Conservation (phyloP, 306 rosid species). For the Prunus mongolica region DNA sequence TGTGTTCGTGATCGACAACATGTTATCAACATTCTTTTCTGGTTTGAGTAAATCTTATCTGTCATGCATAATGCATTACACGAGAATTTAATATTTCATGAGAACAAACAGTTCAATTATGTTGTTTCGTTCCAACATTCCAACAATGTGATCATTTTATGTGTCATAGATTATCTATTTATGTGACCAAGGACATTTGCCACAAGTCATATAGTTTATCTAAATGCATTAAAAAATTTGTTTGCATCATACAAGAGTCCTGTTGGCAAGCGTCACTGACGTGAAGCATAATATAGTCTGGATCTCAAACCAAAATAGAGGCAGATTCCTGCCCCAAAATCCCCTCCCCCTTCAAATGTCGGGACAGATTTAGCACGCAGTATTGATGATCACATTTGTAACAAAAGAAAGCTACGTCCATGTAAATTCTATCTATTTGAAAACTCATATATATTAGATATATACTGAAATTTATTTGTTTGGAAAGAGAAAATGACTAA, state of each 20-base stretch:
- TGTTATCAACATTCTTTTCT: neutral
- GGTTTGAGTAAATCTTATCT: neutral
- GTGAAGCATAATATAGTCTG: conserved; percentile 3
- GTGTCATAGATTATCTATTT: neutral
- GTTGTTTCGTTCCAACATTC: conserved; percentile 11
- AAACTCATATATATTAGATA: too few species aligned
- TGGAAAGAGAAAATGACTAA: neutral
- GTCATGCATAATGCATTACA: neutral
- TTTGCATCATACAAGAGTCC: neutral
- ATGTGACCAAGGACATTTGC: neutral
- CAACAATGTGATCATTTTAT: neutral
- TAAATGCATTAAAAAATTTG: neutral
- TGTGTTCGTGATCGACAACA: neutral
- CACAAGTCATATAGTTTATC: neutral
- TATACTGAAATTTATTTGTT: too few species aligned
- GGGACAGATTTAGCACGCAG: neutral
- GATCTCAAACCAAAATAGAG: neutral
- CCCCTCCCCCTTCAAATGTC: neutral
- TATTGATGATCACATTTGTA: too few species aligned
- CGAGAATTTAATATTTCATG: neutral
- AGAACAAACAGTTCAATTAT: neutral
- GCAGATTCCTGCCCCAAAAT: conserved; percentile 1
- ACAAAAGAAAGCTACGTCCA: too few species aligned
- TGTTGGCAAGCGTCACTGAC: neutral
- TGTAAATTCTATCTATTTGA: too few species aligned